Percentiles rank a stretch among this genome's conserved stretches.
Conservation (phyloP, 2,329 filamentous ascomycete genomes). For the Colletotrichum noveboracense region DNA sequence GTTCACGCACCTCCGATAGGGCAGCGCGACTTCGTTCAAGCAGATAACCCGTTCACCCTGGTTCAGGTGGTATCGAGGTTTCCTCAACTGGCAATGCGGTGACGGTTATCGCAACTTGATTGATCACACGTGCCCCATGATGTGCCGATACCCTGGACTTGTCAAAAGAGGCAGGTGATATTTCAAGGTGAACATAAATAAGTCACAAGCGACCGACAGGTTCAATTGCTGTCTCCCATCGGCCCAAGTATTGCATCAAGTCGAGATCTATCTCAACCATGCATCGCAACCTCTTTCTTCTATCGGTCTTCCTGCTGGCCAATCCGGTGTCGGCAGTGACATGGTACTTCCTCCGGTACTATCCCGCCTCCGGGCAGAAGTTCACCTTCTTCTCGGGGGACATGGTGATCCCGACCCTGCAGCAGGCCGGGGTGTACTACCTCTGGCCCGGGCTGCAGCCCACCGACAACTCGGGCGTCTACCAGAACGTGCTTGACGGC, state of each 20-base stretch:
- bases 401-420: slow-evolving; percentile 28
- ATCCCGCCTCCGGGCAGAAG: slow-evolving; percentile 30
- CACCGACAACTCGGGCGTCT: slow-evolving; percentile 39
- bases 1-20: neutral
- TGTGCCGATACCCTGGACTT: neutral
- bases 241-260: neutral
- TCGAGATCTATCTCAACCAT: neutral
- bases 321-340: slow-evolving; percentile 28
- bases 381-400: slow-evolving; percentile 33
- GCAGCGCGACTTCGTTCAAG: neutral
- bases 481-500: slow-evolving; percentile 43
- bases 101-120: neutral
- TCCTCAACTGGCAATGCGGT: neutral
- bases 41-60: neutral
- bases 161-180: neutral
- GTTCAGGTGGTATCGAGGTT: neutral
- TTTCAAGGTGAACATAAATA: neutral
- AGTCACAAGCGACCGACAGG: neutral
- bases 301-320: slow-evolving; percentile 22
- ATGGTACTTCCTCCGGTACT: slow-evolving; percentile 36
- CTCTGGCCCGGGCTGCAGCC: slow-evolving; percentile 44
- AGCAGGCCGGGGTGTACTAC: slow-evolving; percentile 37
- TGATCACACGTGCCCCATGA: neutral
- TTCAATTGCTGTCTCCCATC: neutral
- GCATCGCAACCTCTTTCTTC: neutral